Base-by-base conservation (phyloP, 169 alveolate genomes). In the Eimeria nieschulzi region DNA sequence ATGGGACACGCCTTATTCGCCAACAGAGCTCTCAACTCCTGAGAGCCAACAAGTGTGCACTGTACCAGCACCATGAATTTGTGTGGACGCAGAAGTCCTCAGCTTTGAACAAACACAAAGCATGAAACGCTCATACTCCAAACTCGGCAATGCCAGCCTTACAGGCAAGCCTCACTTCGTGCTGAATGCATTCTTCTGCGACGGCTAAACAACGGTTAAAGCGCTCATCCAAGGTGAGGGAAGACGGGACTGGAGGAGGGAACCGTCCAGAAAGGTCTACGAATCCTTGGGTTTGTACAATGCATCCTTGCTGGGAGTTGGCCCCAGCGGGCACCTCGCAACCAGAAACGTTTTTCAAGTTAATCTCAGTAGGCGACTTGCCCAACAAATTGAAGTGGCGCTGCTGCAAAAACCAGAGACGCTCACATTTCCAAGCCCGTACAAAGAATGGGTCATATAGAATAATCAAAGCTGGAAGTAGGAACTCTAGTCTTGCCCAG, bases 1-100 rank as follows among this genome's bases (percentile, higher is more conserved):
- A 97, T 96, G 7, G 98, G 98, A 84, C 94, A 93, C 46, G 76
- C 91, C 90, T 97, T 97, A 78, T 80, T 94, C 76, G 86, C 88
- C 53, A 98, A 91, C 33, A 97, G 75, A 19, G 91, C 91, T 51
- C 76, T 72, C 17, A 98, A 91, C 86, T 97, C 98, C 54, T 96
- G 96, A 53, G 25, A 15, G n/a, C 17, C 75, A 55, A 23, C 12
- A 59, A 59, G 66, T 59, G 6, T 17, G 21, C 66, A 10, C 5
- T 59, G 13, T 17, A 5, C 66, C 66, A 13, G 66, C 66, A 10
- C 66, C 66, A 59, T 5, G n/a, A 10, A 59, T 10, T 17, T 59
- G 66, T 17, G 9, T 59, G n/a, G 66, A 59, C 66, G n/a, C 66
- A 10, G 21, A 10, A 59, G n/a, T 13, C 66, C n/a, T 10, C 66